These are phyloP conservation scores for Thalassiosira mediterranea DNA, from an alignment of 352 stramenopile species.

Conservation along the genomic window DNA sequence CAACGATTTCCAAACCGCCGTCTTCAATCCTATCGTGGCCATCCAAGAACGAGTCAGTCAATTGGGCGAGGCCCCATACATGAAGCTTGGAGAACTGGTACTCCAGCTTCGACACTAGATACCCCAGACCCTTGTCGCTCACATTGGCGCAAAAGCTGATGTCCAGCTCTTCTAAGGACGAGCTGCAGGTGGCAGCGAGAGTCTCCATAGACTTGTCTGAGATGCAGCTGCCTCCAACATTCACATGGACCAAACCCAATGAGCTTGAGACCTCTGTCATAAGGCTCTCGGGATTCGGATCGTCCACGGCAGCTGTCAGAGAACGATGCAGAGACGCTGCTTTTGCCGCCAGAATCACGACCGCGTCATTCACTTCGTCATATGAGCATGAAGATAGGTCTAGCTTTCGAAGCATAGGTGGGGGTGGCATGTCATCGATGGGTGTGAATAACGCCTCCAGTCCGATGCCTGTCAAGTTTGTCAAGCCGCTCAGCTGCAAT, in stretches of 20 bases:
- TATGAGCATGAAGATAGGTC: constrained; percentile 62
- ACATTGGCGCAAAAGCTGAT: constrained; percentile 71
- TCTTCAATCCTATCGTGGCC: constrained; percentile 73
- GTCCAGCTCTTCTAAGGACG: constrained; percentile 68
- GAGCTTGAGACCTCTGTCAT: constrained; percentile 34
- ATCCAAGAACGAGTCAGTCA: constrained; percentile 80
- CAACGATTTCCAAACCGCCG: constrained; percentile 73
- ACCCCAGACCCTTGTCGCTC: constrained; percentile 73
- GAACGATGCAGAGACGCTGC: no score
- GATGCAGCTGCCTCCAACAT: constrained; percentile 64
- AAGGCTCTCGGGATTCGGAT: constrained; percentile 44
- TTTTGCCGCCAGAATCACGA: constrained; percentile 57
- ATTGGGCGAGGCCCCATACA: constrained; percentile 76
- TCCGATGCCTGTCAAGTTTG: constrained; percentile 64
- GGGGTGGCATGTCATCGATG: constrained; percentile 46
- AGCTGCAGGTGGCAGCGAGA: constrained; percentile 57
- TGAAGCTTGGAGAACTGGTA: constrained; percentile 68
- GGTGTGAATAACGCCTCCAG: constrained; percentile 76
- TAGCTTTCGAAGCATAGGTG: constrained; percentile 65
- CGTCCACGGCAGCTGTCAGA: no score
- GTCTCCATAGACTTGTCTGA: constrained; percentile 74
- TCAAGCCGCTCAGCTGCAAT: constrained; percentile 62
- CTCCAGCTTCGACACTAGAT: constrained; percentile 66
- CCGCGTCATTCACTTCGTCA: constrained; percentile 71
- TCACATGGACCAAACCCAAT: constrained; percentile 62